A percentile compares a stretch with the other conserved stretches of the same genome.
These are phyloP conservation scores for Paspalum vaginatum DNA, from an alignment of 176 grass and related monocot species.

Conservation along the genomic window DNA sequence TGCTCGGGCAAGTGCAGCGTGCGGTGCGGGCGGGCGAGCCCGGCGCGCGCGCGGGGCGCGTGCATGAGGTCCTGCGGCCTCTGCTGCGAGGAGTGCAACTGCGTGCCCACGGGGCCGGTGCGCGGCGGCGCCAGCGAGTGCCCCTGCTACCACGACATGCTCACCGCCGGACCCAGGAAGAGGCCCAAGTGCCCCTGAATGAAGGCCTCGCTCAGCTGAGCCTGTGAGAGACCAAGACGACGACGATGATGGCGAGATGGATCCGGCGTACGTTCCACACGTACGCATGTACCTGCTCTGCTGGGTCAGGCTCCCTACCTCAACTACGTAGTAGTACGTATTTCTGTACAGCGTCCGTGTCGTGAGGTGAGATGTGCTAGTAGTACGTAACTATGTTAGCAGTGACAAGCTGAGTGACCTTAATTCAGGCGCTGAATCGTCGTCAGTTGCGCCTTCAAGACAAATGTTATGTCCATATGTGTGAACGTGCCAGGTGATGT, in stretches of 20 bases:
- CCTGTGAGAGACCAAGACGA: background rate
- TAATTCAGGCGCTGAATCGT: no score
- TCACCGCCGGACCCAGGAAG: constrained; percentile 31
- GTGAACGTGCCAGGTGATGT: no score
- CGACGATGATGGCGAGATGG: background rate
- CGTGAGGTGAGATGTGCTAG: background rate
- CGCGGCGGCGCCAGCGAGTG: constrained; percentile 45
- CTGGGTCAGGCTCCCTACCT: background rate
- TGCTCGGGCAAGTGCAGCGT: constrained; percentile 64
- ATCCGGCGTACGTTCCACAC: background rate
- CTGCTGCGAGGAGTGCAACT: constrained; percentile 72
- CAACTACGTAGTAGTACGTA: background rate
- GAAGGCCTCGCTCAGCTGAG: background rate
- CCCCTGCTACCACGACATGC: constrained; percentile 75
- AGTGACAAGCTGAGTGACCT: no score
- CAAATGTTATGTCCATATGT: no score
- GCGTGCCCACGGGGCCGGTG: constrained; percentile 46
- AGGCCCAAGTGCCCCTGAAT: constrained; percentile 35
- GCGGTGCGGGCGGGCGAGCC: constrained; percentile 31
- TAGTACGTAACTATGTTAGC: no score
- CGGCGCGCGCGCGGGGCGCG: constrained; percentile 10
- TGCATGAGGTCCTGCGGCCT: constrained; percentile 57
- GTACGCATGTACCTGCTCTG: background rate
- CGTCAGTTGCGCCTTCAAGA: no score
- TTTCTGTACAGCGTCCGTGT: background rate